Base-by-base conservation (phyloP, 1,284 basidiomycete species). In the Amylostereum areolatum region DNA sequence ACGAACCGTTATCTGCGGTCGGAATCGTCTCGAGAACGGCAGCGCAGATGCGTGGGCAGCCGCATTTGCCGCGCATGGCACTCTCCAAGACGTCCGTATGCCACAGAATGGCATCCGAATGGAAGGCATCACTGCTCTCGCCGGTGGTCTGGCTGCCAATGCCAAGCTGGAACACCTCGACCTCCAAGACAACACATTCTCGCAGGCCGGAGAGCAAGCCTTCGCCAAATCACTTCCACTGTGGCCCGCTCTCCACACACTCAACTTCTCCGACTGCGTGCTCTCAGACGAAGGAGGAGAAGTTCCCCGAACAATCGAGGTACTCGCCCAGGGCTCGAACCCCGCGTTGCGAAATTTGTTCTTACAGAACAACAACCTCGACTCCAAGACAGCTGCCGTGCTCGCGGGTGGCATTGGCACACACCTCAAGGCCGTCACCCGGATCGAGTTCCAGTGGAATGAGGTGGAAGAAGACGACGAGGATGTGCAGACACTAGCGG, bases 31-130 rank as follows among this genome's bases (percentile, higher is more conserved):
- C 46, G 95, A 99, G 73, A 87, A 97, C 62, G 94, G 92, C 37
- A 89, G 86, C 2, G 91, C 96, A 0, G 59, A 73, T 1, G 75
- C 78, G 5, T 98, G 93, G 89, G 92, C 92, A 2, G 78, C 83
- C 43, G 95, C 95, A 1, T 97, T 96, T 58, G 83, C 82, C 5
- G 89, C 83, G 35, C 94, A 97, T 63, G 83, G 81, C 4, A 81
- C 80, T 8, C 77, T 99, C 27, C 73, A 75, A 45, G 92, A 97
- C 61, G 88, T 99, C 34, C 80, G 89, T 57, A 88, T 99, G 85
- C 91, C 90, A 36, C 95, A 99, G 73, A 98, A 99, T 62, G 97
- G 95, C 2, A 98, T 99, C 60, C 79, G 95, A 56, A 93, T 92
- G 86, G 86, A 89, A 55, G 96, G 97, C 5, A 89, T 97, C 61